phyloP scores from a whole-genome alignment of 163 green algal species.

The Trebouxia gelatinosa region DNA sequence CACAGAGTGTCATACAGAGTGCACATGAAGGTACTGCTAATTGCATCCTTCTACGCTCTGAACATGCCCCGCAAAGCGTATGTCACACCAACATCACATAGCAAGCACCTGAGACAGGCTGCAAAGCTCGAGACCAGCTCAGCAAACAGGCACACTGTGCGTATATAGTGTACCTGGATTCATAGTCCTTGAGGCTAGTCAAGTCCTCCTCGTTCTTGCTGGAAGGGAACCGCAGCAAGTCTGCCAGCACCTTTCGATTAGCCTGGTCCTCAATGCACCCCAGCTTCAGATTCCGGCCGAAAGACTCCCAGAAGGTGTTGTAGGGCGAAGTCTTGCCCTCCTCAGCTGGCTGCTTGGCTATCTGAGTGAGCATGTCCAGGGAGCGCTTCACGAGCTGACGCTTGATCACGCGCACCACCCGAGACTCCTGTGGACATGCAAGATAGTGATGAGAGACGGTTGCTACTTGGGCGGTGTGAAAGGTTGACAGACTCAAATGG shows the following conservation, averaged over 20 bases:
- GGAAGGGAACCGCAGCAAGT: constrained; percentile 85
- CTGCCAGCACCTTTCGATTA: constrained; percentile 71
- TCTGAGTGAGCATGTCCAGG: constrained; percentile 91
- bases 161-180: constrained; percentile 47
- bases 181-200: constrained; percentile 81
- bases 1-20: too few relatives aligned
- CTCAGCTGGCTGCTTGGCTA: constrained; percentile 57
- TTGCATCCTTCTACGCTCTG: too few relatives aligned
- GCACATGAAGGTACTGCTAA: too few relatives aligned
- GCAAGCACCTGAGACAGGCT: too few relatives aligned
- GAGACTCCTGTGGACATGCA: constrained; percentile 72
- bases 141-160: too few relatives aligned
- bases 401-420: constrained; percentile 90
- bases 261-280: constrained; percentile 91
- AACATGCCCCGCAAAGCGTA: too few relatives aligned
- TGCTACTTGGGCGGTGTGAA: too few relatives aligned
- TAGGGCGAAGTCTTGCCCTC: constrained; percentile 66
- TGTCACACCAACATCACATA: too few relatives aligned
- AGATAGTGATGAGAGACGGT: not conserved
- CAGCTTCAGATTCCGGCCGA: constrained; percentile 74
- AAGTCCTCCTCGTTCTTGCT: constrained; percentile 54
- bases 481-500: too few relatives aligned
- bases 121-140: too few relatives aligned
- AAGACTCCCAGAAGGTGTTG: constrained; percentile 92
- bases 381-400: constrained; percentile 88